phyloP scores from a whole-genome alignment of 768 basidiomycete species.

The Amylocystis lapponica region DNA sequence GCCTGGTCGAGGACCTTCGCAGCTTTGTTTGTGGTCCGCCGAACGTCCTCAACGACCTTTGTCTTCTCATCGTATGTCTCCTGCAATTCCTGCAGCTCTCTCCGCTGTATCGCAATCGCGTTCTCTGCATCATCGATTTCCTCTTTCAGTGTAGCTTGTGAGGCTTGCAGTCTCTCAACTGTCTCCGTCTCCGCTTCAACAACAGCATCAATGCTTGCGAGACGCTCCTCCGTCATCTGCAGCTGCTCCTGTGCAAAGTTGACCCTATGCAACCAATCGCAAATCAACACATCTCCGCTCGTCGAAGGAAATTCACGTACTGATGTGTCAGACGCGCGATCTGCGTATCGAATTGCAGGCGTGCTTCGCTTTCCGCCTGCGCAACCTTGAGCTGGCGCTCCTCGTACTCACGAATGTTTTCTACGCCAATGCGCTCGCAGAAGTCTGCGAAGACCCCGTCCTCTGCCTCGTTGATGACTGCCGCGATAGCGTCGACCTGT shows the following conservation, averaged over 20 bases:
- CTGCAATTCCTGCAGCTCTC: constrained; percentile 55
- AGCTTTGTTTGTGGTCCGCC: constrained; percentile 63
- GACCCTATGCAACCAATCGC: too few relatives aligned
- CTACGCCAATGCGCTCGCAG: constrained; percentile 72
- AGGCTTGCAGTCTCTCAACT: constrained; percentile 46
- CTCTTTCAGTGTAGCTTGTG: constrained; percentile 46
- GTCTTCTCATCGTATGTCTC: constrained; percentile 68
- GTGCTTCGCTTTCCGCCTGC: constrained; percentile 81
- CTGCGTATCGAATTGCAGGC: constrained; percentile 79
- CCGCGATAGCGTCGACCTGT: constrained; percentile 48
- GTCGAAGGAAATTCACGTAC: constrained; percentile 54
- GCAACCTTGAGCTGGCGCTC: constrained; percentile 85
- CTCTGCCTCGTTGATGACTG: constrained; percentile 69
- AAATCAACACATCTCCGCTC: too few relatives aligned
- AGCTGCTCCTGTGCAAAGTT: constrained; percentile 82
- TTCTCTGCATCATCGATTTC: constrained; percentile 58
- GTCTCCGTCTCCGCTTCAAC: constrained; percentile 48
- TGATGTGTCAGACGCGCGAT: constrained; percentile 82
- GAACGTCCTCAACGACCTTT: constrained; percentile 69
- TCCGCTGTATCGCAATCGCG: constrained; percentile 48
- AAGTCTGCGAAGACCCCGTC: constrained; percentile 73
- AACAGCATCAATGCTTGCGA: constrained; percentile 47
- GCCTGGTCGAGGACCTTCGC: constrained; percentile 78
- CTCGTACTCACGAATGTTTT: constrained; percentile 89
- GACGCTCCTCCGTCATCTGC: constrained; percentile 54